Evolutionary conservation across 2,329 filamentous ascomycete genomes (phyloP), one percentile per base, ranked within the genome.

Genomic region (Claviceps arundinis): DNA sequence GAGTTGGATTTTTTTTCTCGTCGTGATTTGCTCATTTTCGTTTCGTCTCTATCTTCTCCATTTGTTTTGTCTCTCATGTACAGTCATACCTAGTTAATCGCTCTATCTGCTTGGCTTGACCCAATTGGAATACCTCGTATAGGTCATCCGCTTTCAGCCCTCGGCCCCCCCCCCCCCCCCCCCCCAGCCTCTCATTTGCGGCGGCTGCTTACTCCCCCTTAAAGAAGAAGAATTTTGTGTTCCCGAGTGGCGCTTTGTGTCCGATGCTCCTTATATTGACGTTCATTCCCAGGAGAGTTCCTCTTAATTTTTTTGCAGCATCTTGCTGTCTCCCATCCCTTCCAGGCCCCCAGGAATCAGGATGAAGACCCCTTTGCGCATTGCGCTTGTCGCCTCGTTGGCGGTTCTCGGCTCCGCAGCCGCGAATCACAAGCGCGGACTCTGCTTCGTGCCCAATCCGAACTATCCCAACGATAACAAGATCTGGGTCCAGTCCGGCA

Each of bases 361-460:
- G 34, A 52, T 56, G 47, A 48, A 37, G 34, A 48, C 41, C 6
- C 41, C n/a, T 11, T 30, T 40, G 24, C 26, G 47, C 9, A 19
- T 54, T 14, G 48, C 48, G n/a, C 54, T 40, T 11, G 47, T 62
- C 19, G 41, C 62, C 38, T 34, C 56, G 30, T 45, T 62, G 26
- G 44, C 57, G 6, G 53, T 57, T 11, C 49, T 62, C 37, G 58
- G 60, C n/a, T 58, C 60, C 5, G 66, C 62, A 47, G 55, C 59
- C 19, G 55, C 67, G 3, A 61, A 70, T 34, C 30, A 34, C 16
- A 90, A 90, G 66, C 84, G 87, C 58, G 87, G 87, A 30, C 82
- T 93, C 50, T 77, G 81, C 61, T 86, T 82, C 65, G 77, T 86
- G 17, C 75, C 79, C 6, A 77, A 80, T 54, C 56, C 68, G 5